A percentile compares a stretch with the other conserved stretches of the same genome.
Evolutionary conservation across 2,329 filamentous ascomycete species (phyloP).

Genomic region (Pezicula neosporulosa): DNA sequence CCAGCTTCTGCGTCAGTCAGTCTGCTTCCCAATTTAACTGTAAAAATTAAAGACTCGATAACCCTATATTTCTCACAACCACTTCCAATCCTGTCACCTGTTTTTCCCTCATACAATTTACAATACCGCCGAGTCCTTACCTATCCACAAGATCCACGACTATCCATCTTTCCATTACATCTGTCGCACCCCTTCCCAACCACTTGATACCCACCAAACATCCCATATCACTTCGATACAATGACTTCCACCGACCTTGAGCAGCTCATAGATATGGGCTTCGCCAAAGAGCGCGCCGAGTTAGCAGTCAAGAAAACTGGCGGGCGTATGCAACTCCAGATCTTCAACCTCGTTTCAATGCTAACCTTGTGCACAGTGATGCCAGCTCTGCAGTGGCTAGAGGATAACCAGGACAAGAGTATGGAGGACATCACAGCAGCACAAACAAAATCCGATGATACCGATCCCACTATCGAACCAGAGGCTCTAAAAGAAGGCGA

Average conservation of each 20-base stretch:
- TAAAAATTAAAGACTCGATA: too few relatives aligned
- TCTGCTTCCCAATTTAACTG: too few relatives aligned
- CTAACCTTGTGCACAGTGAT: conserved; percentile 56
- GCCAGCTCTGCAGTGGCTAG: conserved; percentile 90
- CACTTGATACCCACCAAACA: neutral
- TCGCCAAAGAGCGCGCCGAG: conserved; percentile 77
- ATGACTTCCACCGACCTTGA: conserved; percentile 60
- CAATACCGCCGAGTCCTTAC: neutral
- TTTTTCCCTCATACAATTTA: too few relatives aligned
- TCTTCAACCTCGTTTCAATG: neutral
- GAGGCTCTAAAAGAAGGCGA: conserved; percentile 68
- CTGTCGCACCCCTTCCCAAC: neutral
- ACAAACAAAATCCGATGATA: conserved; percentile 44
- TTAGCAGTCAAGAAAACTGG: conserved; percentile 82
- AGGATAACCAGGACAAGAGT: conserved; percentile 83
- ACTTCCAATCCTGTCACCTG: too few relatives aligned
- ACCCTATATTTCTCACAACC: too few relatives aligned
- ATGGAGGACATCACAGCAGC: conserved; percentile 68
- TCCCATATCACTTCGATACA: conserved; percentile 21
- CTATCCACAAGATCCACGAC: neutral
- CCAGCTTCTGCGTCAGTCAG: too few relatives aligned
- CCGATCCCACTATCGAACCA: conserved; percentile 51
- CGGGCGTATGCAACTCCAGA: conserved; percentile 55
- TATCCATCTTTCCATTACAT: neutral
- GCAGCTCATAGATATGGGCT: conserved; percentile 68